A percentile compares a stretch with the other conserved stretches of the same genome.
These are phyloP conservation scores for Thraustochytrium striatum DNA, from an alignment of 352 stramenopile genomes.

Conservation along the genomic window DNA sequence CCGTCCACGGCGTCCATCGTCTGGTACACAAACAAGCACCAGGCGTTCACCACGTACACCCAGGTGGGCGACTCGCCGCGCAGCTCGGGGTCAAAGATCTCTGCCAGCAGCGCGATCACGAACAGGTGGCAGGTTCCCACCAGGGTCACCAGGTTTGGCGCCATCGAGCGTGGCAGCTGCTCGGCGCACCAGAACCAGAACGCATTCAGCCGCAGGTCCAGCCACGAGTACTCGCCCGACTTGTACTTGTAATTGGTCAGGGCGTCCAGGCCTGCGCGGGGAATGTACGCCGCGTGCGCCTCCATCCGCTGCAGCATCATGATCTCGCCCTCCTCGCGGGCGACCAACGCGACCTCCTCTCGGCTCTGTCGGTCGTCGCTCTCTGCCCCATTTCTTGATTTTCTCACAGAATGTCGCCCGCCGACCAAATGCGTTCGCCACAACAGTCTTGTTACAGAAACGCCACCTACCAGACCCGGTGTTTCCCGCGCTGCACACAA, in stretches of 20 bases:
- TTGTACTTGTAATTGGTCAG: slow-evolving; percentile 47
- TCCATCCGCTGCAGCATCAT: neutral
- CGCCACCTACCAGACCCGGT: too few species aligned
- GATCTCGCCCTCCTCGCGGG: neutral
- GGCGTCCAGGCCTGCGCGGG: slow-evolving; percentile 16
- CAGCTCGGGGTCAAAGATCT: slow-evolving; percentile 53
- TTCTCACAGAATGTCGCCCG: too few species aligned
- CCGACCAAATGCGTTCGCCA: too few species aligned
- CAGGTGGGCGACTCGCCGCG: slow-evolving; percentile 24
- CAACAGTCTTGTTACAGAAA: too few species aligned
- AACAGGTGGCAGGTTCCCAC: slow-evolving; percentile 71
- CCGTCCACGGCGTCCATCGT: slow-evolving; percentile 94
- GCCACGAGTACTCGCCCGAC: slow-evolving; percentile 69
- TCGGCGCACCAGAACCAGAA: slow-evolving; percentile 73
- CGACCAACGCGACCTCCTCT: neutral
- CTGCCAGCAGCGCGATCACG: slow-evolving; percentile 69
- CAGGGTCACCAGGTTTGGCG: slow-evolving; percentile 80
- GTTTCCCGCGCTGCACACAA: too few species aligned
- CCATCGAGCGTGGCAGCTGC: slow-evolving; percentile 75
- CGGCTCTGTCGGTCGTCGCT: too few species aligned
- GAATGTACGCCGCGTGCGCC: slow-evolving; percentile 8
- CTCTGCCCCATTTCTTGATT: too few species aligned
- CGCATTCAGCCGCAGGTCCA: slow-evolving; percentile 75
- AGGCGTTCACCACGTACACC: slow-evolving; percentile 47
- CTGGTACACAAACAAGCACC: slow-evolving; percentile 48